Conservation (phyloP, 2,329 filamentous ascomycete species). For the Allantophomopsis cytisporea region DNA sequence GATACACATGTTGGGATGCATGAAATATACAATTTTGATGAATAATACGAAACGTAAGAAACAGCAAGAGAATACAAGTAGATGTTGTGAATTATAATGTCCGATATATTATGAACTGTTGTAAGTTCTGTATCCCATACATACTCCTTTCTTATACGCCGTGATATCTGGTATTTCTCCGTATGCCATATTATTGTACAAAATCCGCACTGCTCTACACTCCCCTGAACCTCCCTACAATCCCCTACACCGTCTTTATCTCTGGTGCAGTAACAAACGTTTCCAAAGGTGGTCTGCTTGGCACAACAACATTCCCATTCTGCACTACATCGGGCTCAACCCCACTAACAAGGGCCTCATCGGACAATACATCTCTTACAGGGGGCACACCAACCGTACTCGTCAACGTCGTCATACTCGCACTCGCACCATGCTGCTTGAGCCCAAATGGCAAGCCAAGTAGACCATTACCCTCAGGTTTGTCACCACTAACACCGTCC, state of each 20-base stretch:
- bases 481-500: not conserved
- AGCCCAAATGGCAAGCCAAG: not conserved
- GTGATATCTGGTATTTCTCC: no score
- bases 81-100: no score
- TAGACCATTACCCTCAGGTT: not conserved
- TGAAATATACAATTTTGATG: no score
- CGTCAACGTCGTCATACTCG: not conserved
- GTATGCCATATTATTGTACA: no score
- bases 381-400: not conserved
- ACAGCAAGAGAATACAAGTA: no score
- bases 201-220: not conserved
- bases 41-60: no score
- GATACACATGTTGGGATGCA: no score
- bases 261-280: slow-evolving; percentile 38
- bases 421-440: not conserved
- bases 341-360: slow-evolving; percentile 1
- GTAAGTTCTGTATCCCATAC: no score
- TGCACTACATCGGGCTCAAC: slow-evolving; percentile 4
- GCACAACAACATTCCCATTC: slow-evolving; percentile 8
- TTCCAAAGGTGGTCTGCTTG: slow-evolving; percentile 30
- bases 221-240: no score
- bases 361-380: not conserved
- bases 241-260: not conserved
- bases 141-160: no score
- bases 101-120: no score